Evolutionary conservation across 176 grass and related monocot genomes (phyloP).

Genomic region (Ananas comosus): DNA sequence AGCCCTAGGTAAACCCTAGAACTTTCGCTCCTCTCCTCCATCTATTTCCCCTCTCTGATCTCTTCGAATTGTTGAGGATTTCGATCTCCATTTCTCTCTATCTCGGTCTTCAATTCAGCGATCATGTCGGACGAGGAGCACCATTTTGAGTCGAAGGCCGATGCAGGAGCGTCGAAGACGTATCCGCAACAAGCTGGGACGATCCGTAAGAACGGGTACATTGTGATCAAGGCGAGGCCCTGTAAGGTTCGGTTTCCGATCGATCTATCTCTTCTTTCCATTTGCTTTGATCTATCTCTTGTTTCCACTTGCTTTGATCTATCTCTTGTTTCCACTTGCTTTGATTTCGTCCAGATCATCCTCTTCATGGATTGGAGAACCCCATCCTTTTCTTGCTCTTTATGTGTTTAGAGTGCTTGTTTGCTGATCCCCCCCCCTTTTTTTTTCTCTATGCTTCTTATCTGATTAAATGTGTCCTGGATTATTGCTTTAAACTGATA

Average conservation of each 20-base stretch:
- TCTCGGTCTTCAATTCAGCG: background rate
- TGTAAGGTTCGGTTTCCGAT: background rate
- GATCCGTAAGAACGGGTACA: background rate
- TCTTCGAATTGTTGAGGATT: background rate
- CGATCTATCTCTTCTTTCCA: background rate
- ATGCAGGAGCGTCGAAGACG: background rate
- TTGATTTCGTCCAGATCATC: background rate
- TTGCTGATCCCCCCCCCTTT: too few relatives aligned
- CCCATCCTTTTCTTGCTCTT: too few relatives aligned
- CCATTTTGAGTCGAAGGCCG: conserved; percentile 1
- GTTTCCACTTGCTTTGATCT: background rate
- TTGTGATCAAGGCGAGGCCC: conserved; percentile 2
- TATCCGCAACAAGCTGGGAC: background rate
- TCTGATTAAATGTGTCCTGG: too few relatives aligned
- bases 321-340: background rate
- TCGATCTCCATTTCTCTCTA: background rate
- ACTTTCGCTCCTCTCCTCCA: background rate
- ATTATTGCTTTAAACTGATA: too few relatives aligned
- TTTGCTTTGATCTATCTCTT: background rate
- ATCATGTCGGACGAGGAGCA: conserved; percentile 6
- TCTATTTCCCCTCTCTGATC: background rate
- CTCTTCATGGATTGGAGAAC: too few relatives aligned
- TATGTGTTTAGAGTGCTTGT: too few relatives aligned
- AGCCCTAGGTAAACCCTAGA: background rate
- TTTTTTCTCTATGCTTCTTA: too few relatives aligned